phyloP scores from a whole-genome alignment of 768 basidiomycete species.

The Podaxis sp. region DNA sequence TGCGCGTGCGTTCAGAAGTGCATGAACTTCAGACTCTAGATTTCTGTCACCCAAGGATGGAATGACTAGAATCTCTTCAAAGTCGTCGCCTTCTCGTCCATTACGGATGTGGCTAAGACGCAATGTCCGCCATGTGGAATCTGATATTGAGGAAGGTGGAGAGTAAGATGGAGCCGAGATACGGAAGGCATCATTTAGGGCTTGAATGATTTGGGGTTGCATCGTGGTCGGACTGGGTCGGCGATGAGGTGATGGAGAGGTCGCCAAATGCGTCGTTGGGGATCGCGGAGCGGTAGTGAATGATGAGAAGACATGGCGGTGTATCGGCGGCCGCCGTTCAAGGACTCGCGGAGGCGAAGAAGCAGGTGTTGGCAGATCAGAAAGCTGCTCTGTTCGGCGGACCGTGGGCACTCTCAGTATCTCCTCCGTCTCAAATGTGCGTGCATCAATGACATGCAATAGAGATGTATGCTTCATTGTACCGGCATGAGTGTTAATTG shows the following conservation, averaged over 20 bases:
- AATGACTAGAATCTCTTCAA: constrained; percentile 53
- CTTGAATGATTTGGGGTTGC: constrained; percentile 45
- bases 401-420: constrained; percentile 15
- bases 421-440: constrained; percentile 16
- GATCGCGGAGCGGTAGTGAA: constrained; percentile 10
- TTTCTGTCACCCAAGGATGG: constrained; percentile 53
- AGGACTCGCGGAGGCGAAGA: not conserved
- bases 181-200: constrained; percentile 60
- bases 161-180: constrained; percentile 38
- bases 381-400: constrained; percentile 1
- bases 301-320: constrained; percentile 10
- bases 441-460: constrained; percentile 18
- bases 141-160: constrained; percentile 40
- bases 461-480: constrained; percentile 15
- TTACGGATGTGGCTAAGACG: constrained; percentile 19
- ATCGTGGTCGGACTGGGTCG: not conserved
- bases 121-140: constrained; percentile 44
- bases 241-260: constrained; percentile 7
- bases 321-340: not conserved
- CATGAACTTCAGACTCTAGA: constrained; percentile 57
- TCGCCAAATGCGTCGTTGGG: not conserved
- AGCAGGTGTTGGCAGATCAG: constrained; percentile 1
- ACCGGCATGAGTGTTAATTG: not conserved
- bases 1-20: constrained; percentile 47
- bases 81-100: constrained; percentile 29